Evolutionary conservation across 805 yeast genomes (phyloP), one percentile per base, ranked within the genome.

Genomic region (Candida oleophila): DNA sequence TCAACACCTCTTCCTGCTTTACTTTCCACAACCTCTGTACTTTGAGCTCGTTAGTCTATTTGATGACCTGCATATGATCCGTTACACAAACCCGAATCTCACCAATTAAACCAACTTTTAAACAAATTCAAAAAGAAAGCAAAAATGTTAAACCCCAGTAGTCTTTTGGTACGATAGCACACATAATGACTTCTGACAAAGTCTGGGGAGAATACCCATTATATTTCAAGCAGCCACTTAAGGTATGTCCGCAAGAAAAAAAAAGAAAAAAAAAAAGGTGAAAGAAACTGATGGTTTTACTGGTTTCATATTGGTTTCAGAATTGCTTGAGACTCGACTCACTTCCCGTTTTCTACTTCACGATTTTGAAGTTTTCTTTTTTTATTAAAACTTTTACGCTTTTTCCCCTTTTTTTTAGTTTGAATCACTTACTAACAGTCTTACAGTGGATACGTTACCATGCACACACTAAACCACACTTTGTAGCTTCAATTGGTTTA

Each of bases 381-480:
- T n/a, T n/a, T n/a, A n/a, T n/a, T n/a, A n/a, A n/a, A n/a, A n/a
- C n/a, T n/a, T n/a, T n/a, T n/a, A n/a, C n/a, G n/a, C n/a, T n/a
- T n/a, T n/a, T n/a, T n/a, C n/a, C n/a, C n/a, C 21, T 33, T 28
- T 22, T 22, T 33, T 8, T 21, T 25, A 11, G 30, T 25, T 25
- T n/a, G n/a, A n/a, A n/a, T n/a, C n/a, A n/a, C n/a, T n/a, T 55
- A 59, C 64, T 59, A 64, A 57, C 62, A 38, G 18, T 4, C 9
- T 4, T 39, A 11, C 52, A 81, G 86, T 83, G 87, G 87, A 65
- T 76, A 54, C 84, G 91, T 63, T 86, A 81, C 68, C 83, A 82
- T 55, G 87, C 91, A 20, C 85, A 86, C 68, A 80, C 79, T 54
- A 81, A 82, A 61, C 95, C 95, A 37, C 89, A 86, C 66, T 71